phyloP scores from a whole-genome alignment of 371 early-diverging fungal genomes.

The Rhizopus delemar region DNA sequence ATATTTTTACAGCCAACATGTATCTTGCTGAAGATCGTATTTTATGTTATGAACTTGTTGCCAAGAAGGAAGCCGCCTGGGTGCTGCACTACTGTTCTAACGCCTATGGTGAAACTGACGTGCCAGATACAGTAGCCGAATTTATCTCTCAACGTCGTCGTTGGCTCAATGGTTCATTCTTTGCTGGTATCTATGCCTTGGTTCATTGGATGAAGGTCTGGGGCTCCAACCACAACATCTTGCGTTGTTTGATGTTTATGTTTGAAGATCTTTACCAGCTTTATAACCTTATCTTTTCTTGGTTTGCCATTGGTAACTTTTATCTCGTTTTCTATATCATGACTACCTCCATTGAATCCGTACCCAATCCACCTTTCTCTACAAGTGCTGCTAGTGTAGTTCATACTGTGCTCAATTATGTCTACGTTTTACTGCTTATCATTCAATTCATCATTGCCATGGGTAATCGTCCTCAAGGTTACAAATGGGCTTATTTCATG shows the following conservation, averaged over 20 bases:
- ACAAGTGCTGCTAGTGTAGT: conserved; percentile 26
- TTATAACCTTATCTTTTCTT: conserved; percentile 62
- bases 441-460: conserved; percentile 71
- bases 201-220: conserved; percentile 55
- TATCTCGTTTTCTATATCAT: conserved; percentile 74
- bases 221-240: conserved; percentile 58
- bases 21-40: conserved; percentile 85
- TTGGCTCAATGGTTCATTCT: conserved; percentile 85
- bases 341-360: conserved; percentile 40
- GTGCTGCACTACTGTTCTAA: conserved; percentile 62
- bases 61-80: conserved; percentile 69
- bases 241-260: conserved; percentile 63
- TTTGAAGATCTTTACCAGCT: conserved; percentile 65
- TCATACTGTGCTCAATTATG: conserved; percentile 47
- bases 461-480: conserved; percentile 85
- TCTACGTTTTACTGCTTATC: conserved; percentile 65
- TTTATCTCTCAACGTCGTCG: conserved; percentile 84
- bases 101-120: conserved; percentile 81
- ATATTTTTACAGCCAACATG: conserved; percentile 76
- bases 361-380: conserved; percentile 47
- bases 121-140: conserved; percentile 73
- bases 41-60: conserved; percentile 83
- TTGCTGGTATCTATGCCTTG: conserved; percentile 58
- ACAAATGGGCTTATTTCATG: conserved; percentile 65
- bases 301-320: conserved; percentile 77